phyloP scores from a whole-genome alignment of 768 basidiomycete species.

The Russula sp. region DNA sequence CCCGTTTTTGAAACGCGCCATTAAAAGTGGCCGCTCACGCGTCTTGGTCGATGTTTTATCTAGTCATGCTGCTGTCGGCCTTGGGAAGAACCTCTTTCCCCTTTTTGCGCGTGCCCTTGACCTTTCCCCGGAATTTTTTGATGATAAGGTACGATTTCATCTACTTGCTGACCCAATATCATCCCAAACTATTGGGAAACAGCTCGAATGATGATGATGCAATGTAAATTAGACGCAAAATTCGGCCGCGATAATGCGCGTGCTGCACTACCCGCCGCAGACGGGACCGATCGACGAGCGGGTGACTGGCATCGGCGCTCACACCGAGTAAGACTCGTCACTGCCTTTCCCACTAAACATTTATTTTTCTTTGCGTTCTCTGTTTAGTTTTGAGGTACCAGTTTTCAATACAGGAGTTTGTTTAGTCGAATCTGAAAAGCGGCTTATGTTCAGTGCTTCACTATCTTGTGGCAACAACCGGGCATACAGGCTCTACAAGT shows the following conservation, averaged over 20 bases:
- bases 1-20: too few species aligned
- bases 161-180: not conserved
- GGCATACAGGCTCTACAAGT: constrained; percentile 77
- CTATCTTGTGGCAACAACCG: constrained; percentile 80
- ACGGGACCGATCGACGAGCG: constrained; percentile 55
- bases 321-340: constrained; percentile 57
- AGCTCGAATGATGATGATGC: not conserved
- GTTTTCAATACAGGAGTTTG: not conserved
- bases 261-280: constrained; percentile 78
- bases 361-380: constrained; percentile 1
- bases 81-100: constrained; percentile 61
- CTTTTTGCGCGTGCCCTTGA: constrained; percentile 68
- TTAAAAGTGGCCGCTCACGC: too few species aligned
- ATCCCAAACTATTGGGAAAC: not conserved
- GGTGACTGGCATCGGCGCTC: constrained; percentile 82
- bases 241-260: constrained; percentile 61
- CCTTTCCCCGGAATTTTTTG: constrained; percentile 58
- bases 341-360: constrained; percentile 27
- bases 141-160: constrained; percentile 65
- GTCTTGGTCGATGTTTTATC: not conserved
- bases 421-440: not conserved
- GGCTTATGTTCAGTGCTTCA: constrained; percentile 63
- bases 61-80: constrained; percentile 50
- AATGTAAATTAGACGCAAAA: constrained; percentile 47
- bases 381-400: constrained; percentile 45